Base-by-base conservation (phyloP, 805 yeast genomes). In the Jamesozyma gamospora region DNA sequence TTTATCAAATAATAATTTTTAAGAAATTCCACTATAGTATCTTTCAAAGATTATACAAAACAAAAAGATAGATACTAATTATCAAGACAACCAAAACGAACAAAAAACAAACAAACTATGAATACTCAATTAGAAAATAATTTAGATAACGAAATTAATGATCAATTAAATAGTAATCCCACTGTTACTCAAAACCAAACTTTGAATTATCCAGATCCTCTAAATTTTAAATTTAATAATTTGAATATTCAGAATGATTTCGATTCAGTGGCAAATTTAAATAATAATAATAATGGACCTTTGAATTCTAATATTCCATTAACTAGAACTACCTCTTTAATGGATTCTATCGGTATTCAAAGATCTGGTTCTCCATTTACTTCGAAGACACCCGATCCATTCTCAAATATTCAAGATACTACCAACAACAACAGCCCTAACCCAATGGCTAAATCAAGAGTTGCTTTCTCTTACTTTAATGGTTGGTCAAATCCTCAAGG, bases 281-380 rank as follows among this genome's bases (percentile, higher is more conserved):
- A 11, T 17, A 8, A 4, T 3, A 25, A 26, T 19, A 19, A 24
- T 1, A 29, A 24, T 13, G 15, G 4, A 25, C 4, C 12, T 4
- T 25, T 27, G 25, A 31, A 28, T 21, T n/a, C 27, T 11, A 25
- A n/a, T 25, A 11, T 28, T 12, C 42, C 45, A 18, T 21, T 42
- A 15, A 33, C 43, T 19, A 50, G 56, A 34, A 41, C 55, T 2
- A 29, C 49, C 3, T 54, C 59, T 3, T 32, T 58, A 32, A 38
- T 53, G 44, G 59, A 56, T 36, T 44, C 51, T 3, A 34, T 57
- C 4, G 56, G 58, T n/a, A 46, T 49, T 24, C 57, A 52, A 30
- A 34, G 57, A 26, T 21, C 53, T 12, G 35, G 47, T 4, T 54
- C 60, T 11, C 56, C 58, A 3, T 53, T 50, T 31, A 21, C 7